Base-by-base conservation (phyloP, 208 protist genomes). In the Trypanosoma vivax region DNA sequence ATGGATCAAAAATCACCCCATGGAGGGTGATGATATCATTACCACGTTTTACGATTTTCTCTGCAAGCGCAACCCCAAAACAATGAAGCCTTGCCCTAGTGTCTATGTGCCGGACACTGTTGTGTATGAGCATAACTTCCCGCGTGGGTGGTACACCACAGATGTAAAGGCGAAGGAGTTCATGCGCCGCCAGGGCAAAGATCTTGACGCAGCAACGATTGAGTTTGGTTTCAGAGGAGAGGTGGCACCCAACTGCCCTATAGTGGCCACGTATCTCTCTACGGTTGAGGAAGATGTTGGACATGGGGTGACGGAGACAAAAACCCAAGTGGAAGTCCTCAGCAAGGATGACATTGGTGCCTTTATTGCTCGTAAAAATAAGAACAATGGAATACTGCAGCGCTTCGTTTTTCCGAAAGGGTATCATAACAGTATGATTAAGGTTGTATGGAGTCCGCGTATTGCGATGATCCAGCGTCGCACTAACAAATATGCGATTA, bases 51-150 rank as follows among this genome's bases (percentile, higher is more conserved):
- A 92, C 70, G 83, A 89, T 64, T 70, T 85, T 42, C 61, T 92
- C 10, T 69, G 63, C 16, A 92, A 92, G 65, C 70, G 73, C 28
- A 90, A 92, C 67, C 69, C 81, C 47, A 92, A 92, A 54, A 87
- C 73, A 38, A 77, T 92, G 73, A 89, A 92, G 71, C 64, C 77
- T 35, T 92, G 84, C 49, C 59, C 57, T 28, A 76, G 75, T 25
- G 81, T 94, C 46, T 66, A 77, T 50, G 72, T 88, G 1, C 87
- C 87, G 5, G 79, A 94, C 63, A 94, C 87, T 1, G 78, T 94
- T 27, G 87, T 94, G 19, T 94, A 82, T 54, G 87, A 94, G 59
- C 87, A 85, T 54, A 94, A 92, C 65, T 94, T 94, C 60, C 87
- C 87, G 4, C 67, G 83, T 1, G 87, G 82, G 14, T 94, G 87